Conservation (phyloP, 2,329 filamentous ascomycete genomes). For the Herpomyces periplanetae region DNA sequence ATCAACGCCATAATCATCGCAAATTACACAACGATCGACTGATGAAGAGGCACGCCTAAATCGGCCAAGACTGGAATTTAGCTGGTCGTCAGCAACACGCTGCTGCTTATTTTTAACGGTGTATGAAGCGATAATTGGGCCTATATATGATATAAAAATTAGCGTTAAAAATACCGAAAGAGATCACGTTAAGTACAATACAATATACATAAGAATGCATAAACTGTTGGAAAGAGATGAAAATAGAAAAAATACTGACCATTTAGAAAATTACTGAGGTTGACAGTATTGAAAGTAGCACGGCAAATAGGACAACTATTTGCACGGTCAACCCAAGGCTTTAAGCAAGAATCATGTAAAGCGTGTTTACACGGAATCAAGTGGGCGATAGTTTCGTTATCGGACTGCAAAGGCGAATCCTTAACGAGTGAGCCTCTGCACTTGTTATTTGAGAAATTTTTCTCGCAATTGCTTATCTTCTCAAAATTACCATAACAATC, state of each 20-base stretch:
- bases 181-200: no score
- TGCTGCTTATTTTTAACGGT: conserved; percentile 46
- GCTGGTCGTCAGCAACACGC: no score
- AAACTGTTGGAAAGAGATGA: conserved; percentile 2
- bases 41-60: conserved; percentile 17
- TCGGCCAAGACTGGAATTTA: no score
- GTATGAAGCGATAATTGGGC: conserved; percentile 17
- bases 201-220: background rate
- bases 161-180: conserved; percentile 1
- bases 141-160: conserved; percentile 9
- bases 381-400: conserved; percentile 16
- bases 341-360: conserved; percentile 63
- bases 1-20: conserved; percentile 34
- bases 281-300: conserved; percentile 54
- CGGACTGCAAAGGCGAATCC: conserved; percentile 7
- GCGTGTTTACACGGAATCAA: conserved; percentile 47
- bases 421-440: background rate
- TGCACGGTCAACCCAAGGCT: conserved; percentile 75
- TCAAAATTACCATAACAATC: conserved; percentile 2
- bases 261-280: conserved; percentile 38
- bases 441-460: conserved; percentile 1
- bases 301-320: conserved; percentile 96
- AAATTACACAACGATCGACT: conserved; percentile 38
- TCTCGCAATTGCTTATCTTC: background rate
- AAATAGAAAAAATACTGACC: conserved; percentile 15